A percentile compares a stretch with the other conserved stretches of the same genome.
phyloP scores from a whole-genome alignment of 2,329 filamentous ascomycete species.

The Chaetomiaceae sp. region DNA sequence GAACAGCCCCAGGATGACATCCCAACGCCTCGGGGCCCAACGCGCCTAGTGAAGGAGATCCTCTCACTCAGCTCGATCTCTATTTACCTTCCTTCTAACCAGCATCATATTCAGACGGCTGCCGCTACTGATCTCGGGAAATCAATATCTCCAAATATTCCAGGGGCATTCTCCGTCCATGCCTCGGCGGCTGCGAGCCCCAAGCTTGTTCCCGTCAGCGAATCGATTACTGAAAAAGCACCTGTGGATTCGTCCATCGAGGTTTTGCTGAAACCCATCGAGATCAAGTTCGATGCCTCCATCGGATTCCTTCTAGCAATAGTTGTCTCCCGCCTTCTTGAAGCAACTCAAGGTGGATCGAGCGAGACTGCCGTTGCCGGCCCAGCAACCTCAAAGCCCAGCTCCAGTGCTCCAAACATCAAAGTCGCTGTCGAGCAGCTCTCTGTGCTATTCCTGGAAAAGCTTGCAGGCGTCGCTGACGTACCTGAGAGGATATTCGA shows the following conservation, averaged over 20 bases:
- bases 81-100: slow-evolving; percentile 50
- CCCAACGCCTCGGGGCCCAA: slow-evolving; percentile 49
- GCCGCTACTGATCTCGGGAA: slow-evolving; percentile 30
- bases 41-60: slow-evolving; percentile 54
- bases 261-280: slow-evolving; percentile 48
- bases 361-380: slow-evolving; percentile 15
- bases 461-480: slow-evolving; percentile 49
- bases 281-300: slow-evolving; percentile 52
- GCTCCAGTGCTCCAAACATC: slow-evolving; percentile 35
- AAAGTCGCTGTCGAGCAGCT: slow-evolving; percentile 46
- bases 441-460: slow-evolving; percentile 53
- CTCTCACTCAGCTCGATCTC: slow-evolving; percentile 48
- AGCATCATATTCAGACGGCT: slow-evolving; percentile 42
- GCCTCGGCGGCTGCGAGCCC: slow-evolving; percentile 29
- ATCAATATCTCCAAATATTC: slow-evolving; percentile 49
- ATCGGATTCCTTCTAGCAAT: slow-evolving; percentile 52
- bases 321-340: slow-evolving; percentile 47
- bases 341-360: slow-evolving; percentile 37
- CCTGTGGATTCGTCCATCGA: slow-evolving; percentile 41
- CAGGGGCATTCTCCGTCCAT: slow-evolving; percentile 58
- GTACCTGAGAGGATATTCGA: slow-evolving; percentile 44
- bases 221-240: not conserved
- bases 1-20: slow-evolving; percentile 36
- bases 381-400: slow-evolving; percentile 11
- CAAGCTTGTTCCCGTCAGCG: slow-evolving; percentile 22